Percentiles rank a stretch among this genome's conserved stretches.
phyloP scores from a whole-genome alignment of 2,329 filamentous ascomycete species.

The Mycogone perniciosa region DNA sequence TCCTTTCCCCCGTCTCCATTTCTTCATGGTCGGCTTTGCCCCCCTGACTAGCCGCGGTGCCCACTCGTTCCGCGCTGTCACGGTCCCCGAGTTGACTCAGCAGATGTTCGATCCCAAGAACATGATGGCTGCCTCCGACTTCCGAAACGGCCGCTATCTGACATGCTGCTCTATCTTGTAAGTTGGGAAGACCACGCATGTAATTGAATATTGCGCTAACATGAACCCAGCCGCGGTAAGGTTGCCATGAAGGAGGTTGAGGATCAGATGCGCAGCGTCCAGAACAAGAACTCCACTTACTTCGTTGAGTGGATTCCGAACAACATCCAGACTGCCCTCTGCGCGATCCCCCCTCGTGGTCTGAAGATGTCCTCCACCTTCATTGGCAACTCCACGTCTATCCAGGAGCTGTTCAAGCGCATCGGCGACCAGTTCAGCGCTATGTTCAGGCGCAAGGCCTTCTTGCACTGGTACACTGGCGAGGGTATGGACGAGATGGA shows the following conservation, averaged over 20 bases:
- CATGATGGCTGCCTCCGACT: slow-evolving; percentile 99
- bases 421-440: slow-evolving; percentile 98
- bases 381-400: slow-evolving; percentile 97
- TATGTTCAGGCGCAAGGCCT: slow-evolving; percentile 99
- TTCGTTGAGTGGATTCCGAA: slow-evolving; percentile 99
- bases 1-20: slow-evolving; percentile 99
- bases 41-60: slow-evolving; percentile 83
- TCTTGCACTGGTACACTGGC: slow-evolving; percentile 99
- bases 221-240: slow-evolving; percentile 71
- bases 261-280: slow-evolving; percentile 99
- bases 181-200: slow-evolving; percentile 27
- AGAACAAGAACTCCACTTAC: slow-evolving; percentile 99
- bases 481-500: slow-evolving; percentile 99
- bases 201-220: slow-evolving; percentile 11
- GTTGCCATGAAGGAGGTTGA: slow-evolving; percentile 99
- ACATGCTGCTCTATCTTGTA: slow-evolving; percentile 99
- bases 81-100: slow-evolving; percentile 96
- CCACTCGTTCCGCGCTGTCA: slow-evolving; percentile 94
- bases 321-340: slow-evolving; percentile 99
- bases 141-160: slow-evolving; percentile 99
- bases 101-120: slow-evolving; percentile 99
- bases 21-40: slow-evolving; percentile 99
- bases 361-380: slow-evolving; percentile 99
- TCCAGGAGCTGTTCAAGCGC: slow-evolving; percentile 99
- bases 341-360: slow-evolving; percentile 95